Evolutionary conservation across 2,329 filamentous ascomycete genomes (phyloP).

Genomic region (Nothophoma quercina): DNA sequence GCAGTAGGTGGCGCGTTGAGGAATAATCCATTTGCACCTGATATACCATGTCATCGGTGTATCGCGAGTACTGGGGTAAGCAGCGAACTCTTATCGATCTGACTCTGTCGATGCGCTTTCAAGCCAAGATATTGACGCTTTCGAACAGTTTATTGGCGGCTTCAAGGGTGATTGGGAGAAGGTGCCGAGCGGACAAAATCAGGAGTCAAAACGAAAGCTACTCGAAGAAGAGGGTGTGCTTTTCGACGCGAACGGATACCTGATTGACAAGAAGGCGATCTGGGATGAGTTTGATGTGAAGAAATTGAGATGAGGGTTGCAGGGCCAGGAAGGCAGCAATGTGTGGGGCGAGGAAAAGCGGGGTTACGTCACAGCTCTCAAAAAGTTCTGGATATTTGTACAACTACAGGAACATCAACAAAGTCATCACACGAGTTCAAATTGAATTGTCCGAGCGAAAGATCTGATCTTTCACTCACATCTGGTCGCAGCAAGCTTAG

Average conservation of each 20-base stretch:
- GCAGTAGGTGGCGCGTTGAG: constrained; percentile 81
- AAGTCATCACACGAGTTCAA: background rate
- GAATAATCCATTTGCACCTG: constrained; percentile 81
- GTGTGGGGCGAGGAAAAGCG: constrained; percentile 17
- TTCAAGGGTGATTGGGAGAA: constrained; percentile 73
- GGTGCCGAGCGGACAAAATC: constrained; percentile 67
- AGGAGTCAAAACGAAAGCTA: constrained; percentile 69
- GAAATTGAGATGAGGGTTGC: constrained; percentile 28
- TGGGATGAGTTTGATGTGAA: constrained; percentile 55
- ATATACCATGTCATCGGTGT: constrained; percentile 82
- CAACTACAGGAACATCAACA: background rate
- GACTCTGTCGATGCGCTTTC: too few relatives aligned
- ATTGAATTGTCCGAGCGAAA: too few relatives aligned
- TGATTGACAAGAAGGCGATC: constrained; percentile 58
- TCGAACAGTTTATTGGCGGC: constrained; percentile 62
- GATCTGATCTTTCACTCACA: too few relatives aligned
- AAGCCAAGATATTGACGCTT: constrained; percentile 1
- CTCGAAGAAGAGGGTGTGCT: constrained; percentile 69
- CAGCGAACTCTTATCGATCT: background rate
- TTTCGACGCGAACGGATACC: constrained; percentile 67
- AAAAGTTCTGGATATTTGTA: constrained; percentile 22
- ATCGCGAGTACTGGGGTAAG: constrained; percentile 74
- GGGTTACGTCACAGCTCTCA: constrained; percentile 27
- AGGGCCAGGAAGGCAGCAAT: background rate
- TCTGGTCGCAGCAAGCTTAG: too few relatives aligned